Conservation (phyloP, 176 grass and related monocot species). For the Hsuehochloa calcarea region DNA sequence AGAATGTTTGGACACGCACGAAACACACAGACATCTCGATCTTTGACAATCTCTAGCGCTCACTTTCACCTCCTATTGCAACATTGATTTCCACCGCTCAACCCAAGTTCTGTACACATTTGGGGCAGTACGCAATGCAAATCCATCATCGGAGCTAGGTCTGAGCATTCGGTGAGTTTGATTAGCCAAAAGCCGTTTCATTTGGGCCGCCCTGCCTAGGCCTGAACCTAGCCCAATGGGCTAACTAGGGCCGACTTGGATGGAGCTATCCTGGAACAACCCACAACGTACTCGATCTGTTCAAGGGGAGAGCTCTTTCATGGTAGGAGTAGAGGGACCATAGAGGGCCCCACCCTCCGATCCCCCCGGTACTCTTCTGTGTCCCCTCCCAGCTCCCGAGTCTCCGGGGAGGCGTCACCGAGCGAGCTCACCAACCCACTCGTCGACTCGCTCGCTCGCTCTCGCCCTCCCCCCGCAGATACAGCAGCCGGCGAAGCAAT, state of each 20-base stretch:
- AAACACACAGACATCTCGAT: background rate
- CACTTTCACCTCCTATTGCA: background rate
- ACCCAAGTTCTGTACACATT: no score
- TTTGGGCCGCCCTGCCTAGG: background rate
- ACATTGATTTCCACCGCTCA: background rate
- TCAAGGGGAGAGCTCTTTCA: no score
- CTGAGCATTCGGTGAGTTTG: background rate
- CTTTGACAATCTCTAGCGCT: background rate
- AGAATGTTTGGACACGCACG: background rate
- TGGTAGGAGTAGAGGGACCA: background rate
- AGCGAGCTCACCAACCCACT: background rate
- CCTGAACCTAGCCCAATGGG: background rate
- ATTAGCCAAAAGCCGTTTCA: background rate
- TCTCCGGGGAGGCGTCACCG: slow-evolving; percentile 27
- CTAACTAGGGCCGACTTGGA: background rate
- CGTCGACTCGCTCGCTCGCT: slow-evolving; percentile 18
- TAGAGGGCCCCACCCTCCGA: background rate
- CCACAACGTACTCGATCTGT: no score
- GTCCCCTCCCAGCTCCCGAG: background rate
- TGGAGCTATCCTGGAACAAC: background rate
- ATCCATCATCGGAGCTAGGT: background rate
- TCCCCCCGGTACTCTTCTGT: background rate
- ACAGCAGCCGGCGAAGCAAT: slow-evolving; percentile 17
- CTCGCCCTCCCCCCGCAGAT: background rate
- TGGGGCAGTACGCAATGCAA: background rate